Conservation (phyloP, 495 filamentous ascomycete species). For the Neurospora sp. region DNA sequence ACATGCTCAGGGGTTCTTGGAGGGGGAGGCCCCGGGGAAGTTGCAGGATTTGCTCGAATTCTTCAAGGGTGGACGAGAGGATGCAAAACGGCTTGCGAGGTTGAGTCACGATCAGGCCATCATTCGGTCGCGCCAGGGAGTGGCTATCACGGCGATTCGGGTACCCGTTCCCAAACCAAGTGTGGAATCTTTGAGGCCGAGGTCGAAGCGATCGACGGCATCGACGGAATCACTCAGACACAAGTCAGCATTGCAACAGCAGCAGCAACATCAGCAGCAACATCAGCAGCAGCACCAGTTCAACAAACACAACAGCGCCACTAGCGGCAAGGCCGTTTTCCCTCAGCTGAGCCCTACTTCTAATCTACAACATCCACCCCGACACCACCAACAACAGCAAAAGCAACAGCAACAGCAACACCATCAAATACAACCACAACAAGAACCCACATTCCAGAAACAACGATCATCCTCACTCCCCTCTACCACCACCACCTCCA, state of each 20-base stretch:
- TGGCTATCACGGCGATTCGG: background rate
- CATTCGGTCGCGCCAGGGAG: slow-evolving; percentile 22
- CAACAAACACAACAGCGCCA: background rate
- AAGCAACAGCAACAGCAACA: background rate
- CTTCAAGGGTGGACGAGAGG: slow-evolving; percentile 31
- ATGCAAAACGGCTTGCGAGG: slow-evolving; percentile 28
- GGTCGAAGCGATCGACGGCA: background rate
- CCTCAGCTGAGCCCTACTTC: background rate
- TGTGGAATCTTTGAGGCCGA: background rate
- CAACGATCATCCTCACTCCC: background rate
- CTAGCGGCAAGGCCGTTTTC: background rate
- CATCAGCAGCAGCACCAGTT: background rate
- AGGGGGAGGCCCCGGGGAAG: slow-evolving; percentile 36
- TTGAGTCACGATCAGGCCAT: slow-evolving; percentile 33
- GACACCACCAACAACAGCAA: background rate
- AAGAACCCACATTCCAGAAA: background rate
- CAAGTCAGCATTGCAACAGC: slow-evolving; percentile 1
- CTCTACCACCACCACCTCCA: background rate
- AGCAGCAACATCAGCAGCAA: slow-evolving; percentile 8
- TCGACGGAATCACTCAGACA: slow-evolving; percentile 3
- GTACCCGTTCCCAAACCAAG: slow-evolving; percentile 8
- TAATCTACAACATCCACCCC: background rate
- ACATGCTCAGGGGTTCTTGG: slow-evolving; percentile 37
- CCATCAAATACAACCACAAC: background rate
- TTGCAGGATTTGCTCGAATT: slow-evolving; percentile 42